Evolutionary conservation across 192 early-diverging fungal genomes (phyloP), one percentile per base, ranked within the genome.

Genomic region (Podila epigama): DNA sequence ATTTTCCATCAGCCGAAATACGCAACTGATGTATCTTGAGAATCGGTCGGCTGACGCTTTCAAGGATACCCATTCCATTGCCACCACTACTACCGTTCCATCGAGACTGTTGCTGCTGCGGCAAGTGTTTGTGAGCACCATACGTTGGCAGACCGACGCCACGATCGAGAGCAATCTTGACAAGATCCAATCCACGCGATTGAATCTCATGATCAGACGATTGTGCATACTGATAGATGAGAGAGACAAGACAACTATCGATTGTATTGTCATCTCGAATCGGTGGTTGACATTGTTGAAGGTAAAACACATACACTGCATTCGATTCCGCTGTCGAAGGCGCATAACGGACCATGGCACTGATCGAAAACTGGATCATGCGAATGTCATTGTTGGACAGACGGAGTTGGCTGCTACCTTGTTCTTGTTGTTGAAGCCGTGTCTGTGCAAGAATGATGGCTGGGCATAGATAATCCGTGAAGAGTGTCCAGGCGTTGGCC

Each of bases 161-260:
- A 6, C 75, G 51, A 25, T 70, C 52, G 12, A 79, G 36, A 2
- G 75, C 75, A 12, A 79, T 48, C 28, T 60, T 44, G 56, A 79
- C 37, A 52, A 79, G 31, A 27, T 75, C 72, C 3, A 69, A n/a
- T 42, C 75, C 68, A 20, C 67, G 51, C 13, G 20, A 20, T 35
- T 50, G 48, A 4, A 58, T 6, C 25, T 65, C 61, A 1, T n/a
- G 50, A 7, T 60, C 28, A 18, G 37, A 42, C 53, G 34, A 31
- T 20, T 63, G 50, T 12, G 58, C 60, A 40, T 79, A 79, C 7
- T 60, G 60, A 22, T 66, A 79, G 34, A 79, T 79, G 13, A 79
- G 69, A 4, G 54, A 60, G 28, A 79, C 51, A 33, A 79, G 51
- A 31, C 68, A 70, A 20, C 32, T 54, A 51, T 79, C 41, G 58